Evolutionary conservation across 2,329 filamentous ascomycete genomes (phyloP).

Genomic region (Epichloe festucae): DNA sequence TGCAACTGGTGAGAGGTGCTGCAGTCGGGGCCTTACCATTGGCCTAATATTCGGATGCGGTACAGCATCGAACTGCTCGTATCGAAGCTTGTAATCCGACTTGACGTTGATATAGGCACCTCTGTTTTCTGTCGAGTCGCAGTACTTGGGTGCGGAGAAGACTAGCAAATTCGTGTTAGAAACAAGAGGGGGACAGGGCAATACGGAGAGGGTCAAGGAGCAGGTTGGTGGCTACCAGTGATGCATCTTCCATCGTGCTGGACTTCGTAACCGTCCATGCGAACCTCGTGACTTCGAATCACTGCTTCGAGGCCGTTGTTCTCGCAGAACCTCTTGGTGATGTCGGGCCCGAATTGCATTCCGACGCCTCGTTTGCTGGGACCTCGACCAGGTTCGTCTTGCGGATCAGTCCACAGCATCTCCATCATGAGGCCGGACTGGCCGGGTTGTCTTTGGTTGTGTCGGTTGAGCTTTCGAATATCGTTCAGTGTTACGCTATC

Average conservation of each 20-base stretch:
- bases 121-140: conserved; percentile 95
- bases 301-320: conserved; percentile 89
- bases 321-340: conserved; percentile 94
- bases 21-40: conserved; percentile 45
- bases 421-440: conserved; percentile 98
- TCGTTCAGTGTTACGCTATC: conserved; percentile 87
- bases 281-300: conserved; percentile 93
- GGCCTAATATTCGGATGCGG: conserved; percentile 91
- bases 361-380: conserved; percentile 96
- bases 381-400: conserved; percentile 70
- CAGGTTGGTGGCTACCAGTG: conserved; percentile 47
- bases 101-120: conserved; percentile 97
- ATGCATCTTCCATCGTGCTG: conserved; percentile 95
- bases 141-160: conserved; percentile 95
- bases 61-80: conserved; percentile 89
- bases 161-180: conserved; percentile 34
- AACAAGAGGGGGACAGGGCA: conserved; percentile 12
- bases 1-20: background rate
- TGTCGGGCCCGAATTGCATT: conserved; percentile 90
- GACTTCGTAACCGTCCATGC: conserved; percentile 98
- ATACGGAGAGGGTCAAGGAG: background rate
- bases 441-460: conserved; percentile 83
- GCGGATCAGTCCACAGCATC: conserved; percentile 98
- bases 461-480: conserved; percentile 82
- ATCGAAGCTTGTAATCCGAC: conserved; percentile 80